Evolutionary conservation across 1,284 basidiomycete genomes (phyloP).

Genomic region (Cystobasidium slooffiae): DNA sequence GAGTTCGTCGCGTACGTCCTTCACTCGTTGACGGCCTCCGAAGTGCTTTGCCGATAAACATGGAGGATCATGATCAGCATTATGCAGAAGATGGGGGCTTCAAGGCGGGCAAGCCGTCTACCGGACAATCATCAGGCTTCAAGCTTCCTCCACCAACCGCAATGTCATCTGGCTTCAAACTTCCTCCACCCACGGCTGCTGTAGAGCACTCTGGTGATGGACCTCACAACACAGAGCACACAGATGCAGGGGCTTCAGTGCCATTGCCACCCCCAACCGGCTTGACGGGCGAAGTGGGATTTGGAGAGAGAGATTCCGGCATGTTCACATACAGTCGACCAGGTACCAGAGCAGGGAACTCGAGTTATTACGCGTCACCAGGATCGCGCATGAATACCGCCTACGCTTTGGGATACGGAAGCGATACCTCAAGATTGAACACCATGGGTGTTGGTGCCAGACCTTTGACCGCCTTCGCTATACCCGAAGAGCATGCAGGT

Average conservation of each 20-base stretch:
- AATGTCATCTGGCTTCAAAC: constrained; percentile 36
- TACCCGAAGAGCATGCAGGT: constrained; percentile 33
- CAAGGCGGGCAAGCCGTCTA: constrained; percentile 14
- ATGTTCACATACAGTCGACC: constrained; percentile 41
- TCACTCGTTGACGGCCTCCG: neutral
- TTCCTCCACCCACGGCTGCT: constrained; percentile 26
- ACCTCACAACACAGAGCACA: neutral
- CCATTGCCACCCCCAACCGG: constrained; percentile 36
- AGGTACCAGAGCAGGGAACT: constrained; percentile 30
- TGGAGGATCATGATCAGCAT: constrained; percentile 18
- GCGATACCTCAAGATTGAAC: neutral
- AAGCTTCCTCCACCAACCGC: constrained; percentile 37
- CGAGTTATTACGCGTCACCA: constrained; percentile 34
- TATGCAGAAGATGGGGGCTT: neutral
- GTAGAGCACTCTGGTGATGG: neutral
- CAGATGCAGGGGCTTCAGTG: constrained; percentile 2
- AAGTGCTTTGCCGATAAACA: neutral
- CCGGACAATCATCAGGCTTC: constrained; percentile 30
- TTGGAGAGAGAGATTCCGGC: constrained; percentile 28
- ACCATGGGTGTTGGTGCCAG: neutral
- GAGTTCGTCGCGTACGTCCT: too few species aligned
- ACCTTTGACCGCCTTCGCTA: constrained; percentile 33
- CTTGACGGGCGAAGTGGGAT: neutral
- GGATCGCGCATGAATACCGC: constrained; percentile 27
- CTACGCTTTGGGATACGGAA: constrained; percentile 19